A percentile compares a stretch with the other conserved stretches of the same genome.
Conservation (phyloP, 208 protist genomes). For the Trichomonas vaginalis region DNA sequence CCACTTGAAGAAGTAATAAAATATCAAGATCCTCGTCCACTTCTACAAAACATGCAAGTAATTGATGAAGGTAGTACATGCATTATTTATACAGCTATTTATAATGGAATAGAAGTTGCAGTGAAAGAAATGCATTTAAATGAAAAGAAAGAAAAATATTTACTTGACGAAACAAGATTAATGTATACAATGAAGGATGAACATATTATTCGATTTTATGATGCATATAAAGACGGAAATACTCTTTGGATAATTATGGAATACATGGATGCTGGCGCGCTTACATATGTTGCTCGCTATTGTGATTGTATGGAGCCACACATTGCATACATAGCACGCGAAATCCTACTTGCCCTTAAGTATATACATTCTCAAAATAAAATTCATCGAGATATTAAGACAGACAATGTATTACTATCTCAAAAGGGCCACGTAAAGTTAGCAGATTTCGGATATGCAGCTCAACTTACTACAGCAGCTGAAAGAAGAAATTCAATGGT, state of each 20-base stretch:
- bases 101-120: neutral
- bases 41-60: neutral
- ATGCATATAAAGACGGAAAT: neutral
- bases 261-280: neutral
- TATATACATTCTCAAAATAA: slow-evolving; percentile 23
- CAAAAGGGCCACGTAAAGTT: slow-evolving; percentile 16
- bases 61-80: neutral
- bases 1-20: neutral
- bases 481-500: slow-evolving; percentile 14
- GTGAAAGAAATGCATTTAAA: neutral
- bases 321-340: neutral
- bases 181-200: neutral
- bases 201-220: neutral
- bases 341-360: neutral
- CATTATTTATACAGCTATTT: neutral
- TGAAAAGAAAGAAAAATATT: neutral
- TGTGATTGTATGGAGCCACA: neutral
- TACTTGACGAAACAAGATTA: neutral
- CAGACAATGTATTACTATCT: slow-evolving; percentile 23
- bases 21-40: neutral
- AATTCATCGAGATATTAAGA: slow-evolving; percentile 32
- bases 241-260: neutral
- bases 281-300: neutral
- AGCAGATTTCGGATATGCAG: slow-evolving; percentile 22
- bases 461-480: neutral